Base-by-base conservation (phyloP, 176 grass and related monocot species). In the Saccharum spontaneum region DNA sequence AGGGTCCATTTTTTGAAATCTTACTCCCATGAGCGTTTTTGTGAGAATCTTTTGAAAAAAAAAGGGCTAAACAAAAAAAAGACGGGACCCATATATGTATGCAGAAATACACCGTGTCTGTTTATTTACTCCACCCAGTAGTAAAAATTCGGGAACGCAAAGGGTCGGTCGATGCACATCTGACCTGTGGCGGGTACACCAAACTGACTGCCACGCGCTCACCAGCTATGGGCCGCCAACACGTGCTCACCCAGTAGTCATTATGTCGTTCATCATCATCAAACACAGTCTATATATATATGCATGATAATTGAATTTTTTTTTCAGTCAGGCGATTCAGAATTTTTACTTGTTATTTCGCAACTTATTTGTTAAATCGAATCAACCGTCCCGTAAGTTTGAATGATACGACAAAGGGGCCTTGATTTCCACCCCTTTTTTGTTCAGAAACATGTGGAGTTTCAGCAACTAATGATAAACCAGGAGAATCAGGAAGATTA, bases 401-500 rank as follows among this genome's bases (percentile, higher is more conserved):
- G 66, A 65, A 7, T 16, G 73, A 82, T 82, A 79, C 77, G 17
- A 89, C 28, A 82, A 64, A 65, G 38, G 2, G 57, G 74, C 63
- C 59, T 36, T 69, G 49, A 10, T 37, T 84, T 89, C 20, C 36
- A 83, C 85, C 57, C 85, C 84, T 64, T 83, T 55, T 64, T 67
- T 71, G 80, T 36, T 70, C 34, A 7, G 87, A 87, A 91, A 87
- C 78, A 61, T 74, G 85, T 75, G 85, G 65, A 50, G 67, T 83
- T 82, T 61, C 49, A 66, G 43, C 62, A 67, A 24, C 64, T 84
- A 85, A 78, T 71, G 73, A 87, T 82, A 79, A 73, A 37, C 17
- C 83, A 62, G 79, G 67, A 31, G 92, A 97, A 71, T 85, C 79
- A 66, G 68, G 48, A 67, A 71, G 44, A 52, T 87, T 82, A 23